Base-by-base conservation (phyloP, 106 monocot species). In the Dendrobium catenatum region DNA sequence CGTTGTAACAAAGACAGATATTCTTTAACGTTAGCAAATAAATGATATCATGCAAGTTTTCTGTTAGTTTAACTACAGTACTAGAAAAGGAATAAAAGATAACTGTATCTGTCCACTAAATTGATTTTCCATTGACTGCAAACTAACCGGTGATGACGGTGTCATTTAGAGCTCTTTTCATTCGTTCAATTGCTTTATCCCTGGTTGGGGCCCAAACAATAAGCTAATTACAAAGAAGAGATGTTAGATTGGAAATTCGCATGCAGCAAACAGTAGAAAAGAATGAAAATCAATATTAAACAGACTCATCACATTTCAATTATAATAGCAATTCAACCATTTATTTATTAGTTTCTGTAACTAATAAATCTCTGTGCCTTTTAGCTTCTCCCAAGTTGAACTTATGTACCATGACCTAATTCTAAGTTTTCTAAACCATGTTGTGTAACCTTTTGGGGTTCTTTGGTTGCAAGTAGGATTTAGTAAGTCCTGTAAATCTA, bases 141-240 rank as follows among this genome's bases (percentile, higher is more conserved):
- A 22, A 79, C 85, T 83, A 84, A 96, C 96, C 96, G 85, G 85
- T 91, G 33, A 96, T 92, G 42, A 94, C 79, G 44, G 94, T 93
- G 83, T 94, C 96, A 83, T 94, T 47, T 51, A 96, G 88, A 82
- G 96, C 96, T 83, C 96, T 88, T 81, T 96, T 96, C 96, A 96
- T 96, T 70, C 96, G 83, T 67, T 96, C 90, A 81, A 96, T 96
- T 80, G 96, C 96, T 79, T 92, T 94, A 83, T 92, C 91, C 82
- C 96, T 88, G 3, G 93, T 96, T 81, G 96, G 96, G 20, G 91
- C 96, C 96, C 96, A 96, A 43, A 96, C 96, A 78, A 96, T 85
- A 81, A 96, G 94, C 96, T 96, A 44, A 54, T 84, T 41, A 67
- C 43, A 74, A 26, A 74, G 19, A 19, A 44, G 13, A 9, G 7